phyloP scores from a whole-genome alignment of 371 early-diverging fungal genomes.

The Rhizopus delemar region DNA sequence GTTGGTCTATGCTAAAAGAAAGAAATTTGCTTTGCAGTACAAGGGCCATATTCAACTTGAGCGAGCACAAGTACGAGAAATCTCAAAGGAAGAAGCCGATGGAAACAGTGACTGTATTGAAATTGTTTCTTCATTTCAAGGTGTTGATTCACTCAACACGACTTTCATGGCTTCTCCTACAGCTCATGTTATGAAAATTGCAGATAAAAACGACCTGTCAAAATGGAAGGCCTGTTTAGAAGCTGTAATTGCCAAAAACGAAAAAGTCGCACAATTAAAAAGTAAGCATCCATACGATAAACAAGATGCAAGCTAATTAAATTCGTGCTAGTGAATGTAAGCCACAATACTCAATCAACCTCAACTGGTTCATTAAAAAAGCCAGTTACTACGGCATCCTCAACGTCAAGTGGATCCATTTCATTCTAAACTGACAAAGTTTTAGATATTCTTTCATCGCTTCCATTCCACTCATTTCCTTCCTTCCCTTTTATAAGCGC shows the following conservation, averaged over 20 bases:
- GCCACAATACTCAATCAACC: constrained; percentile 1
- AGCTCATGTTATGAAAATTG: constrained; percentile 28
- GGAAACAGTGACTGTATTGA: constrained; percentile 35
- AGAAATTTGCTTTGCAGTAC: constrained; percentile 37
- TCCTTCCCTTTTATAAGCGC: background rate
- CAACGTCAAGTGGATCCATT: constrained; percentile 8
- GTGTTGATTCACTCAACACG: constrained; percentile 41
- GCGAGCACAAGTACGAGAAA: constrained; percentile 30
- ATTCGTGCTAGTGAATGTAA: background rate
- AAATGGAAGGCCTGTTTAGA: constrained; percentile 34
- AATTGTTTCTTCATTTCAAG: constrained; percentile 38
- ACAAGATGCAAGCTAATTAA: background rate
- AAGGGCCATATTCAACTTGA: constrained; percentile 42
- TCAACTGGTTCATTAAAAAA: constrained; percentile 5
- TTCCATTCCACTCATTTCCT: background rate
- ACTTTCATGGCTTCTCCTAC: constrained; percentile 40
- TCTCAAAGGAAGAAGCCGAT: constrained; percentile 29
- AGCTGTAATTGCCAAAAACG: background rate
- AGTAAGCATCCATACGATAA: background rate
- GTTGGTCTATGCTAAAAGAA: constrained; percentile 36
- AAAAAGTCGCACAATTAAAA: background rate
- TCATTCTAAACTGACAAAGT: background rate
- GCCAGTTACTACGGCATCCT: constrained; percentile 11
- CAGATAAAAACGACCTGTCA: constrained; percentile 25
- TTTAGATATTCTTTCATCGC: background rate